Base-by-base conservation (phyloP, 352 stramenopile genomes). In the Globisporangium okanoganense region DNA sequence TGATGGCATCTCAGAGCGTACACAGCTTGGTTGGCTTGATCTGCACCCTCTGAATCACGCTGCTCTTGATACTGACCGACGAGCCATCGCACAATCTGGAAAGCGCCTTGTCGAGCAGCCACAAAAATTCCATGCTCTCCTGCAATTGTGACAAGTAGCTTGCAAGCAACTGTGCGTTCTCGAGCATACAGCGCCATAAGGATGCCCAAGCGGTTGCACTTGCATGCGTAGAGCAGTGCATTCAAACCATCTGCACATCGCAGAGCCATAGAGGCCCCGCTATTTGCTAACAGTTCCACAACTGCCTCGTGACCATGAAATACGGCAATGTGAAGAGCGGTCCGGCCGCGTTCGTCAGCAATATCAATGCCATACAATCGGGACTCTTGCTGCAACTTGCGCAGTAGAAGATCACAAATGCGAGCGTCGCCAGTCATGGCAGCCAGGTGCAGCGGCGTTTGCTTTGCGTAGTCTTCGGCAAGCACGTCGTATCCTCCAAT, bases 11-110 rank as follows among this genome's bases (percentile, higher is more conserved):
- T 57, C 4, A 79, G 59, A 4, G 13, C 16, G 16, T 61, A 36
- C 9, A 66, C 14, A 50, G 10, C 0, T 41, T 33, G 2, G 14
- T n/a, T 36, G 2, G 45, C 14, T 22, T 24, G 20, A 41, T 8
- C 3, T 3, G 16, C 2, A 5, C 8, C 51, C 33, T 36, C 25
- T n/a, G 47, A 10, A 25, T 29, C 29, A 63, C 7, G 12, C 20
- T 61, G 53, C 2, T 65, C 62, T 16, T 76, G 44, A 29, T 64
- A 71, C 5, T 81, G 52, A 24, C 62, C 75, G 36, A 67, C 52
- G 18, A 87, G 70, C 77, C 79, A 89, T 25, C 75, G 71, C 43
- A 89, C 72, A 47, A 85, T 70, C 47, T 68, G 54, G 25, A 86
- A 87, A 40, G 67, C 57, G 5, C 65, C 67, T 55, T 70, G 53